These are phyloP conservation scores for Phytophthora aleatoria DNA, from an alignment of 352 stramenopile genomes.

Conservation along the genomic window DNA sequence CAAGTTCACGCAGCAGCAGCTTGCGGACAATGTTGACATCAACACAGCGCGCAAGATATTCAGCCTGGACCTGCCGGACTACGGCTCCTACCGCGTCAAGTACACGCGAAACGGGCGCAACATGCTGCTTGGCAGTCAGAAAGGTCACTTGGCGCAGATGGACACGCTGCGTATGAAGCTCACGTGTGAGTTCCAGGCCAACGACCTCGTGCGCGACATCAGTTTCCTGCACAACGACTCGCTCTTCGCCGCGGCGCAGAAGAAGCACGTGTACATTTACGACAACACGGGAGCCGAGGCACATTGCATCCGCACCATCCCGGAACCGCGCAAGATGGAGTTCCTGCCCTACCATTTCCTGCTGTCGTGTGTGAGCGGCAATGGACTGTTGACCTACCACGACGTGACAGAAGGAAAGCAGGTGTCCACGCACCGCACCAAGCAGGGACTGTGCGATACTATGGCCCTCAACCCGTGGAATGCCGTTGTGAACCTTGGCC, in stretches of 20 bases:
- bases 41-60: conserved; percentile 97
- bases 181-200: conserved; percentile 94
- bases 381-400: conserved; percentile 93
- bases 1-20: conserved; percentile 93
- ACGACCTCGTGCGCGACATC: conserved; percentile 95
- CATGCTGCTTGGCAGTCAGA: conserved; percentile 92
- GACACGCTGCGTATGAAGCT: conserved; percentile 93
- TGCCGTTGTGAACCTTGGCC: conserved; percentile 95
- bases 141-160: conserved; percentile 96
- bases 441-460: conserved; percentile 91
- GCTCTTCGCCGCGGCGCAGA: conserved; percentile 96
- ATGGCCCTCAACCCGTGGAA: conserved; percentile 98
- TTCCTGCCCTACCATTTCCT: conserved; percentile 99
- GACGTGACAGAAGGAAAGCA: conserved; percentile 96
- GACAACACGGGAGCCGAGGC: conserved; percentile 96
- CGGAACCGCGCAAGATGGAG: conserved; percentile 92
- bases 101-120: conserved; percentile 97
- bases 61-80: conserved; percentile 91
- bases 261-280: conserved; percentile 99
- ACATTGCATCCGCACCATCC: conserved; percentile 94
- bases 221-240: conserved; percentile 98
- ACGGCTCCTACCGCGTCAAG: conserved; percentile 93
- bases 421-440: conserved; percentile 92
- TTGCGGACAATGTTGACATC: conserved; percentile 88
- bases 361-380: conserved; percentile 94